phyloP scores from a whole-genome alignment of 169 alveolate genomes.

The Eimeria maxima region DNA sequence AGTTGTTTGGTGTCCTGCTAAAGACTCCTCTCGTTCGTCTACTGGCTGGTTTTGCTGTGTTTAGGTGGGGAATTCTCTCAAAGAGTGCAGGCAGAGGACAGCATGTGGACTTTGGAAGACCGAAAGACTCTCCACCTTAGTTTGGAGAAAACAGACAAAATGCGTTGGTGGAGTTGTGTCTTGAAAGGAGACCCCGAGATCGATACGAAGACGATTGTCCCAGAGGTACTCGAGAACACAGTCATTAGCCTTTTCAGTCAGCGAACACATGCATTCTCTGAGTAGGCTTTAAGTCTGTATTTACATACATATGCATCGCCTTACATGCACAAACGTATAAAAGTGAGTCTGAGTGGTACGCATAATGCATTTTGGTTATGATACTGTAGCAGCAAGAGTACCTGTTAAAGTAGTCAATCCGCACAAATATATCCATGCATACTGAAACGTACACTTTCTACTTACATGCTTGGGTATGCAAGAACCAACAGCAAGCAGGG shows the following conservation, averaged over 20 bases:
- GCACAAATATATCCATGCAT: background rate
- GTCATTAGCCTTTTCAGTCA: background rate
- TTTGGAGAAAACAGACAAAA: constrained; percentile 94
- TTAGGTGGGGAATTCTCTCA: constrained; percentile 95
- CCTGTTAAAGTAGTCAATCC: background rate
- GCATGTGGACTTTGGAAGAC: constrained; percentile 97
- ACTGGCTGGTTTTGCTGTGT: background rate
- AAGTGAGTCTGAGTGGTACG: background rate
- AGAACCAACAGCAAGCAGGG: background rate
- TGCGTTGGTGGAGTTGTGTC: constrained; percentile 98
- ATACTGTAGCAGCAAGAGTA: no score
- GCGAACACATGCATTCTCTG: background rate
- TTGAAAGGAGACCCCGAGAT: constrained; percentile 96
- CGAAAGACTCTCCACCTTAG: constrained; percentile 92
- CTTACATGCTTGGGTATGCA: background rate
- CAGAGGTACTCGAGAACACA: constrained; percentile 90
- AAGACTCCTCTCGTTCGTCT: background rate
- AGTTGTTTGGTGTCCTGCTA: constrained; percentile 84
- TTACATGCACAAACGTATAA: background rate
- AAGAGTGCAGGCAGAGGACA: constrained; percentile 96
- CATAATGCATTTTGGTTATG: background rate
- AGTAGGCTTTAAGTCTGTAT: background rate
- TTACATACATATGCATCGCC: background rate
- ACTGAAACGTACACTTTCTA: background rate
- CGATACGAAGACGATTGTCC: constrained; percentile 98